phyloP scores from a whole-genome alignment of 441 rosid genomes.

The Brassica balearica region DNA sequence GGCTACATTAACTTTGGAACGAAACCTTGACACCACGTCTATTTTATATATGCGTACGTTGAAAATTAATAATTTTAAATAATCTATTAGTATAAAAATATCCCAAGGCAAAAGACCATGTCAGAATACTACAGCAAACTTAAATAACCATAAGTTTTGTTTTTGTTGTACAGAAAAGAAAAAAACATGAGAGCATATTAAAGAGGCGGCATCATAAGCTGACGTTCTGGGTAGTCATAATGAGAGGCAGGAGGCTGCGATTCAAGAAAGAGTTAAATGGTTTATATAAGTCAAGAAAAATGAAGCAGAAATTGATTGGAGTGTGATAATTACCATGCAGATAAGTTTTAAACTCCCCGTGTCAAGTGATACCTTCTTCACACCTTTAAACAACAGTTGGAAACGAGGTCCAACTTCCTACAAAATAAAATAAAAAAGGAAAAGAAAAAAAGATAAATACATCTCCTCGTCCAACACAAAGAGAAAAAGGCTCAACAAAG shows the following conservation, averaged over 20 bases:
- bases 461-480: neutral
- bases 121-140: neutral
- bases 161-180: neutral
- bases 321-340: neutral
- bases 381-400: neutral
- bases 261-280: neutral
- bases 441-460: neutral
- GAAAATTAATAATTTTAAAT: too few relatives aligned
- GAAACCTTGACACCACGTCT: too few relatives aligned
- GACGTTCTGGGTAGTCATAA: neutral
- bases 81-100: too few relatives aligned
- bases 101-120: neutral
- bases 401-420: neutral
- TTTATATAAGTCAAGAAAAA: neutral
- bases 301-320: neutral
- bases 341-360: neutral
- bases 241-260: neutral
- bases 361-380: neutral
- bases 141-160: neutral
- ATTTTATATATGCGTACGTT: too few relatives aligned
- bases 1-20: neutral
- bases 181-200: neutral
- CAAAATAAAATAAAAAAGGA: neutral
- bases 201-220: neutral
- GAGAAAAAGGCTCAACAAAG: neutral